Conservation (phyloP, 805 yeast genomes). For the Candida vaughaniae region DNA sequence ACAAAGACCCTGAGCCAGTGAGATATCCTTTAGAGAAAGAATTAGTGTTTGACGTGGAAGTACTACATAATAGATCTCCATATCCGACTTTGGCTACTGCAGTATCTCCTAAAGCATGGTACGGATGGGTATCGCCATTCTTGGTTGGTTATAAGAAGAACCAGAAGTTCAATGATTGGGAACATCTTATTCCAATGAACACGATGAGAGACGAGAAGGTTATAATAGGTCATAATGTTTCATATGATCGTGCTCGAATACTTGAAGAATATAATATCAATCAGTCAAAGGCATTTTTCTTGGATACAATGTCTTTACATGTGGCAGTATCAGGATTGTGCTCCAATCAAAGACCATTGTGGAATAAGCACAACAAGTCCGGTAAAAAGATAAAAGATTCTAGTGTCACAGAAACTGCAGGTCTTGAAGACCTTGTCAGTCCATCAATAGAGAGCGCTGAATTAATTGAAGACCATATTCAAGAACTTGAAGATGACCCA, state of each 20-base stretch:
- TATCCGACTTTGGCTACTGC: constrained; percentile 85
- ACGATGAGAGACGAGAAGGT: constrained; percentile 45
- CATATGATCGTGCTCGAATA: constrained; percentile 87
- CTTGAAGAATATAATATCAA: constrained; percentile 75
- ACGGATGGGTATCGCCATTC: constrained; percentile 91
- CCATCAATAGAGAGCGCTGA: constrained; percentile 8
- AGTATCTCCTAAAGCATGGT: constrained; percentile 77
- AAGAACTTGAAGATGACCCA: constrained; percentile 59
- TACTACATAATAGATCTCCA: constrained; percentile 67
- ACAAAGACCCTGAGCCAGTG: constrained; percentile 55
- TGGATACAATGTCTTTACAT: constrained; percentile 93
- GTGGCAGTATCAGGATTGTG: constrained; percentile 90
- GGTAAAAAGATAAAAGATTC: constrained; percentile 16
- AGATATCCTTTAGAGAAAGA: constrained; percentile 68
- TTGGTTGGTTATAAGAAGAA: constrained; percentile 52
- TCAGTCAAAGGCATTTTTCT: constrained; percentile 68
- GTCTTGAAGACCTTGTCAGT: constrained; percentile 9
- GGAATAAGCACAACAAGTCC: constrained; percentile 58
- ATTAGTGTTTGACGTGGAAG: constrained; percentile 88
- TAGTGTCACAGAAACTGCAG: constrained; percentile 15
- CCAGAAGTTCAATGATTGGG: constrained; percentile 30
- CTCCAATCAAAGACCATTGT: constrained; percentile 81
- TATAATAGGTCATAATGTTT: constrained; percentile 85
- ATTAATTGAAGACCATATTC: constrained; percentile 18
- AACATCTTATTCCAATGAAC: constrained; percentile 79